Evolutionary conservation across 2,329 filamentous ascomycete genomes (phyloP).

Genomic region (Hirsutella rhossiliensis): DNA sequence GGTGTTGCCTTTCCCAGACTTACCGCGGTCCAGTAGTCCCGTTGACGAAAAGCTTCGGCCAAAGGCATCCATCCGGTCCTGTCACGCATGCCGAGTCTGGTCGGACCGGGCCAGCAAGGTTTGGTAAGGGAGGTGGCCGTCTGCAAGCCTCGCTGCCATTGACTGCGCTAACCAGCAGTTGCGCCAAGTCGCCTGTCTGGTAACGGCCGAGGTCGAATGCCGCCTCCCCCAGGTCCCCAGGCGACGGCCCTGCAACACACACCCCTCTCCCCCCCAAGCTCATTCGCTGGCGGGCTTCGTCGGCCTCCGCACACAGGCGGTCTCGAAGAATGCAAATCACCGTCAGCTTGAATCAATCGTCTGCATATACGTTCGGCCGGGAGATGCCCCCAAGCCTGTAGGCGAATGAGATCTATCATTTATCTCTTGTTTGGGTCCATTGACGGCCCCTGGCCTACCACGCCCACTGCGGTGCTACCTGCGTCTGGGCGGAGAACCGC

Average conservation of each 20-base stretch:
- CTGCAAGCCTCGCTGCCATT: no score
- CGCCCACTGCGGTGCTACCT: conserved; percentile 5
- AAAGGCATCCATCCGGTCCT: no score
- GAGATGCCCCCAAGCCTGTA: conserved; percentile 7
- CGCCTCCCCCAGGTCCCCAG: neutral
- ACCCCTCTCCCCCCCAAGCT: neutral
- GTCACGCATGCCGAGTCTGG: no score
- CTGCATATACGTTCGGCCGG: neutral
- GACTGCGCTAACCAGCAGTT: neutral
- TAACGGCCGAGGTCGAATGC: neutral
- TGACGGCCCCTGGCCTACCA: conserved; percentile 4
- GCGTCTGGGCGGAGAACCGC: conserved; percentile 2
- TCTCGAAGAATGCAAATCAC: neutral
- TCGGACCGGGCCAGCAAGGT: no score
- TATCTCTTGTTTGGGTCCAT: conserved; percentile 7
- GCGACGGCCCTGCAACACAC: neutral
- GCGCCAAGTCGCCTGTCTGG: neutral
- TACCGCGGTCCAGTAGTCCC: no score
- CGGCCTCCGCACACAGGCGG: no score
- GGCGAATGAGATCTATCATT: conserved; percentile 15
- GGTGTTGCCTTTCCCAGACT: no score
- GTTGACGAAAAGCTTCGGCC: no score
- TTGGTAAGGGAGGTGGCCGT: no score
- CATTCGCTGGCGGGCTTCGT: neutral
- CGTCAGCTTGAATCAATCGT: no score